Conservation (phyloP, 2,329 filamentous ascomycete genomes). For the Aspergillus fumigatus region DNA sequence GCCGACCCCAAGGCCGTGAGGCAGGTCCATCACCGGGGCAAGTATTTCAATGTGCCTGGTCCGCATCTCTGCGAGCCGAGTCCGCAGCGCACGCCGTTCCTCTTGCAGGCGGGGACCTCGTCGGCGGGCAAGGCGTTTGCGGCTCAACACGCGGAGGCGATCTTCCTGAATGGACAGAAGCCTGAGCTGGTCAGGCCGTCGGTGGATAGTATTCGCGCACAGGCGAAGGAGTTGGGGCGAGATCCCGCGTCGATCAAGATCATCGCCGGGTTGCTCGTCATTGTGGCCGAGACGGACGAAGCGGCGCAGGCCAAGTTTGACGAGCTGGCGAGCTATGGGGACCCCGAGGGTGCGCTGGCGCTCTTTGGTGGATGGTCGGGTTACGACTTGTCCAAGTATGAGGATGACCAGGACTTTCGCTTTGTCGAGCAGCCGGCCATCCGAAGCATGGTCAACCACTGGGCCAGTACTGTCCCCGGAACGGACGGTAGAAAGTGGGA, state of each 20-base stretch:
- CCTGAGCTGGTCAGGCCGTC: constrained; percentile 39
- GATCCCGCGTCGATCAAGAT: constrained; percentile 41
- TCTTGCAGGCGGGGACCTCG: constrained; percentile 46
- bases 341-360: constrained; percentile 42
- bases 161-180: constrained; percentile 45
- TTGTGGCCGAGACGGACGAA: constrained; percentile 44
- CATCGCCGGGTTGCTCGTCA: constrained; percentile 41
- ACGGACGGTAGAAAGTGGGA: constrained; percentile 38
- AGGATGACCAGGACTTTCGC: constrained; percentile 44
- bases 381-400: constrained; percentile 40
- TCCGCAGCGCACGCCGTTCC: constrained; percentile 45
- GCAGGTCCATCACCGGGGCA: constrained; percentile 36
- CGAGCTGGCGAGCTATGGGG: constrained; percentile 40
- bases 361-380: constrained; percentile 48
- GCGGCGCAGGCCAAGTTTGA: constrained; percentile 41
- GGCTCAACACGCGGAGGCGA: constrained; percentile 42
- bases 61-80: constrained; percentile 45
- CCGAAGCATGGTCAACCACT: constrained; percentile 42
- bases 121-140: constrained; percentile 45
- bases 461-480: constrained; percentile 42
- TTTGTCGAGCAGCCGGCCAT: constrained; percentile 41
- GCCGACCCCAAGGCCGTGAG: constrained; percentile 32
- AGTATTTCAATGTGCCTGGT: constrained; percentile 41
- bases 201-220: constrained; percentile 39
- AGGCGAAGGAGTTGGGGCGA: constrained; percentile 37